These are phyloP conservation scores for Rhododendron molle DNA, from an alignment of 148 eudicot species.

Conservation along the genomic window DNA sequence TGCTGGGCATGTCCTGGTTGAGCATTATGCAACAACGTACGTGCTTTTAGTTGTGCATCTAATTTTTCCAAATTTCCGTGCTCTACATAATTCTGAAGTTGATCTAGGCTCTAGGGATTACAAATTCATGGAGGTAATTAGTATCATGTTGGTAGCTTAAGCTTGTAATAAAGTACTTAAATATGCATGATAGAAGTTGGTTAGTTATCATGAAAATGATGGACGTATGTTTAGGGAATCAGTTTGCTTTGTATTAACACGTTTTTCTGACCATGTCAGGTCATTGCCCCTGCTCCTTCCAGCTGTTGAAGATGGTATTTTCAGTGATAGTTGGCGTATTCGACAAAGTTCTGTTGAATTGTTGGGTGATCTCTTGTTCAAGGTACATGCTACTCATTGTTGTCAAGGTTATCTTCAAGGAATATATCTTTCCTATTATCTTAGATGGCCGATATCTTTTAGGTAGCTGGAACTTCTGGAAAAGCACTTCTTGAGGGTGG, in stretches of 20 bases:
- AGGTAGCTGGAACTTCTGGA: constrained; percentile 99
- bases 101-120: not conserved
- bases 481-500: constrained; percentile 99
- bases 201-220: not conserved
- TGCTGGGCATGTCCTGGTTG: constrained; percentile 97
- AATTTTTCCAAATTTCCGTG: not conserved
- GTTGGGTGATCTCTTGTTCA: constrained; percentile 89
- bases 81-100: not conserved
- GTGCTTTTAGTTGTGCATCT: constrained; percentile 12
- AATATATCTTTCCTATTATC: not conserved
- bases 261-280: constrained; percentile 29
- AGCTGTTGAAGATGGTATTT: constrained; percentile 99
- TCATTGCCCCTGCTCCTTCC: constrained; percentile 95
- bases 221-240: not conserved
- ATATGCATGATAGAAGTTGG: not conserved
- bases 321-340: constrained; percentile 96
- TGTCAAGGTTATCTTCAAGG: constrained; percentile 6
- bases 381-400: constrained; percentile 40
- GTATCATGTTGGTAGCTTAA: not conserved
- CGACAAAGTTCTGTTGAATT: constrained; percentile 97
- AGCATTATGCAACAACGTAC: constrained; percentile 96
- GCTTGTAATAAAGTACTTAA: not conserved
- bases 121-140: not conserved
- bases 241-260: not conserved
- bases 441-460: constrained; percentile 1